Percentiles rank a stretch among this genome's conserved stretches.
Conservation (phyloP, 768 basidiomycete genomes). For the Mycena latifolia region DNA sequence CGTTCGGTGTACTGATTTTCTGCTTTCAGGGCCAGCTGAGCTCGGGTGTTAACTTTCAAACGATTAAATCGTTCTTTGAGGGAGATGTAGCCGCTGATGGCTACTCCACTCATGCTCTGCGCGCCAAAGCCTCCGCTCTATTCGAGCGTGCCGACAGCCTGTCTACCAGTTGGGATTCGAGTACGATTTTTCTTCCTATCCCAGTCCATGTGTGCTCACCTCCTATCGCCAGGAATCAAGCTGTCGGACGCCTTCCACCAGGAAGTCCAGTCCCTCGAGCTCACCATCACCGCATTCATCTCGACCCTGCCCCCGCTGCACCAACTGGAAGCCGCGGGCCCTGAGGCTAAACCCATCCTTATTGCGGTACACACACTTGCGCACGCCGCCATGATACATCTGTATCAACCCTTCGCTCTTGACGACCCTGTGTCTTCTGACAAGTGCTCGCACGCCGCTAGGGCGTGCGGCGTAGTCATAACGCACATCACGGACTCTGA, state of each 20-base stretch:
- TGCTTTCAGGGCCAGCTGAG: slow-evolving; percentile 68
- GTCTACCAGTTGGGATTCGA: slow-evolving; percentile 69
- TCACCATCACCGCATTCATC: slow-evolving; percentile 72
- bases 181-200: slow-evolving; percentile 49
- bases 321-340: slow-evolving; percentile 67
- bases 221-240: slow-evolving; percentile 51
- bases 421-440: slow-evolving; percentile 72
- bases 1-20: slow-evolving; percentile 26
- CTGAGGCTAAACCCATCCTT: slow-evolving; percentile 71
- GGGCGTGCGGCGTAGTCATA: slow-evolving; percentile 68
- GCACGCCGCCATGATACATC: slow-evolving; percentile 73
- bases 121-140: slow-evolving; percentile 82
- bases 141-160: slow-evolving; percentile 76
- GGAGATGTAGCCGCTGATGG: slow-evolving; percentile 67
- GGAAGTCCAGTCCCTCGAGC: slow-evolving; percentile 72
- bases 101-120: slow-evolving; percentile 74
- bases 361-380: slow-evolving; percentile 74
- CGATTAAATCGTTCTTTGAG: slow-evolving; percentile 72
- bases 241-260: slow-evolving; percentile 63
- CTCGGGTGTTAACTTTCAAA: slow-evolving; percentile 64
- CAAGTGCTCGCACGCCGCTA: slow-evolving; percentile 75
- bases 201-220: slow-evolving; percentile 23
- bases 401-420: slow-evolving; percentile 72
- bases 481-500: slow-evolving; percentile 75
- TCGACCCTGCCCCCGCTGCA: slow-evolving; percentile 74